phyloP scores from a whole-genome alignment of 495 filamentous ascomycete species.

The Rostrohypoxylon terebratum region DNA sequence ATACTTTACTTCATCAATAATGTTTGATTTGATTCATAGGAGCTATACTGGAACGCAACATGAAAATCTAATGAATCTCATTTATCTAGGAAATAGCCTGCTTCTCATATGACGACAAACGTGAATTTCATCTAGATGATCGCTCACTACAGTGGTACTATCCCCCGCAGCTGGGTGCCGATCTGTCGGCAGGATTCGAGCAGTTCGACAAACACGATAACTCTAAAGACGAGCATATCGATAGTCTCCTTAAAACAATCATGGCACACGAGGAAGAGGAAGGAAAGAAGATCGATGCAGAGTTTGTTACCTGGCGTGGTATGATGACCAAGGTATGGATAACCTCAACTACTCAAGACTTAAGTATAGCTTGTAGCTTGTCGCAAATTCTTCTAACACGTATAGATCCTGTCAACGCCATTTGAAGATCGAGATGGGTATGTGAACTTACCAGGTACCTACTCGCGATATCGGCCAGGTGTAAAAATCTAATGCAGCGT shows the following conservation, averaged over 20 bases:
- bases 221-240: conserved; percentile 84
- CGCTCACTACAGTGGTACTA: conserved; percentile 90
- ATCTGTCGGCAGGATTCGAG: conserved; percentile 84
- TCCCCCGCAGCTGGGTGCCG: conserved; percentile 73
- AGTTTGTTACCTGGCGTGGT: conserved; percentile 93
- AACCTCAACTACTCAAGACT: too few relatives aligned
- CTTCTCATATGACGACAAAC: conserved; percentile 91
- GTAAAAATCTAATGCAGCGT: conserved; percentile 25
- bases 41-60: neutral
- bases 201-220: conserved; percentile 86
- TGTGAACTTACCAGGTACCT: too few relatives aligned
- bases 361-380: neutral
- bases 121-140: conserved; percentile 78
- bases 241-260: conserved; percentile 83
- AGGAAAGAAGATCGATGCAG: conserved; percentile 73
- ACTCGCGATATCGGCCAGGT: neutral
- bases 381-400: neutral
- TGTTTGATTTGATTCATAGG: neutral
- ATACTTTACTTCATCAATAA: conserved; percentile 33
- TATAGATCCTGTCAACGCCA: conserved; percentile 83
- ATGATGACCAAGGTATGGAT: conserved; percentile 94
- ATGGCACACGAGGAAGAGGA: conserved; percentile 74
- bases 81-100: conserved; percentile 77
- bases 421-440: conserved; percentile 86
- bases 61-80: conserved; percentile 9